phyloP scores from a whole-genome alignment of 306 rosid species.

The Sicyos edulis region DNA sequence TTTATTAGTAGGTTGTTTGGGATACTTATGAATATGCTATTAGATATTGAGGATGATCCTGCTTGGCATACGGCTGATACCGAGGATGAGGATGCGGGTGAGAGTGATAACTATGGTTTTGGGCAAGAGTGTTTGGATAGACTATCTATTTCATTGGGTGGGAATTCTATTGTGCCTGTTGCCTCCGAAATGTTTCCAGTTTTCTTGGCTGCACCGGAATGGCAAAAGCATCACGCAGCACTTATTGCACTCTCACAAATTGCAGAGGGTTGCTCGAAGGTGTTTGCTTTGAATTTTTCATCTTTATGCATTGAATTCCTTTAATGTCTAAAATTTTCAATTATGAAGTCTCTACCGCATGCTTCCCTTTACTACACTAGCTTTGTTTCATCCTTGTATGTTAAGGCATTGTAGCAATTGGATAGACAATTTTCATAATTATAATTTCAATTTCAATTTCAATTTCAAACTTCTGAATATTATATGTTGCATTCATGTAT shows the following conservation, averaged over 20 bases:
- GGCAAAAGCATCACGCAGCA: conserved; percentile 96
- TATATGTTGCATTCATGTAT: background rate
- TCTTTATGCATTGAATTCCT: too few relatives aligned
- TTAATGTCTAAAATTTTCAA: too few relatives aligned
- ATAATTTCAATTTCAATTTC: background rate
- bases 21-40: conserved; percentile 73
- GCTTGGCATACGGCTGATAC: conserved; percentile 78
- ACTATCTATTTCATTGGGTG: conserved; percentile 82
- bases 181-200: conserved; percentile 83
- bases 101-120: conserved; percentile 73
- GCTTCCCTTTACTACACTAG: too few relatives aligned
- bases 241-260: conserved; percentile 85
- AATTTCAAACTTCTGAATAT: background rate
- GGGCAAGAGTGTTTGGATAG: conserved; percentile 96
- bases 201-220: conserved; percentile 78
- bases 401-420: too few relatives aligned
- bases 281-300: conserved; percentile 19
- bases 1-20: conserved; percentile 80
- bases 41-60: conserved; percentile 85
- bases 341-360: background rate
- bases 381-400: too few relatives aligned
- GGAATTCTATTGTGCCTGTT: conserved; percentile 88
- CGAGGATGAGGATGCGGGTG: conserved; percentile 92
- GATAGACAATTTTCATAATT: too few relatives aligned
- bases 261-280: conserved; percentile 94